These are phyloP conservation scores for Gracilariopsis chorda DNA, from an alignment of 23 red algal species.

Conservation along the genomic window DNA sequence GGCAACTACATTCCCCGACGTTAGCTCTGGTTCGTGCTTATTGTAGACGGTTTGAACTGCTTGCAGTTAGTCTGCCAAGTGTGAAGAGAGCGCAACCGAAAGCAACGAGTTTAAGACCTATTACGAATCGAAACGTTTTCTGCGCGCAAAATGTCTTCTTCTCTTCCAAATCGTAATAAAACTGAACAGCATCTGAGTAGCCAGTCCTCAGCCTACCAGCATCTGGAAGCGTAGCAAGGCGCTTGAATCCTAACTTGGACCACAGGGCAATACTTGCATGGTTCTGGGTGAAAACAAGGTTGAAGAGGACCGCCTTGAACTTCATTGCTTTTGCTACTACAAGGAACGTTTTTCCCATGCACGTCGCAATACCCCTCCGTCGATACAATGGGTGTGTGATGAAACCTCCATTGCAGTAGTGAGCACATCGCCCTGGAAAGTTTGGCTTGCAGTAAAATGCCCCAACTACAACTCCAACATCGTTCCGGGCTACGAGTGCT, in stretches of 20 bases:
- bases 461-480: slow-evolving; percentile 23
- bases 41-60: too few species aligned
- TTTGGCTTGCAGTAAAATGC: slow-evolving; percentile 87
- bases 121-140: too few species aligned
- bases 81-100: too few species aligned
- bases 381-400: slow-evolving; percentile 56
- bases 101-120: too few species aligned
- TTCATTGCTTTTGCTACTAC: slow-evolving; percentile 25
- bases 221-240: slow-evolving; percentile 32
- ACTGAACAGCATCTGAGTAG: slow-evolving; percentile 44
- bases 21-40: too few species aligned
- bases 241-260: slow-evolving; percentile 48
- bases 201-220: slow-evolving; percentile 30
- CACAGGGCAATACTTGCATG: slow-evolving; percentile 52
- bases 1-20: too few species aligned
- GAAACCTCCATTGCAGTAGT: slow-evolving; percentile 81
- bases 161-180: slow-evolving; percentile 51
- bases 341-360: slow-evolving; percentile 60
- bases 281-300: slow-evolving; percentile 77
- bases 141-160: too few species aligned
- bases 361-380: slow-evolving; percentile 43
- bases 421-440: slow-evolving; percentile 73
- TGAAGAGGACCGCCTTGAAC: slow-evolving; percentile 72
- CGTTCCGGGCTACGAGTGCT: slow-evolving; percentile 42
- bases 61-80: too few species aligned